Evolutionary conservation across 179 eudicot genomes (phyloP), one percentile per base, ranked within the genome.

Genomic region (Sideroxylon spinosum): DNA sequence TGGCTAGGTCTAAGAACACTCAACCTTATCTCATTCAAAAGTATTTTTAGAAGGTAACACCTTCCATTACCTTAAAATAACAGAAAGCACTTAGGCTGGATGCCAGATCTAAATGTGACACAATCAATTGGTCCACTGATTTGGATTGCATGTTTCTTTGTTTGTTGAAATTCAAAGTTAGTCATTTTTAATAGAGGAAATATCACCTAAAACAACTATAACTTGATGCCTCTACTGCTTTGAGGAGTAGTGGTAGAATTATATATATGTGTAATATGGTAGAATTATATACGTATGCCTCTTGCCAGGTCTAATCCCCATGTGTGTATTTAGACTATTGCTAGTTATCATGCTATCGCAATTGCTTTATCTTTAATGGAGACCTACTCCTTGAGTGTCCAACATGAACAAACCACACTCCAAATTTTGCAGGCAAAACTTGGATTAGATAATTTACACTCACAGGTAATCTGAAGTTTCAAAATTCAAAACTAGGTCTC

Each of bases 291-390:
- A 44, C 61, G 6, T 44, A 11, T 12, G 68, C 48, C 25, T 10
- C 10, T 60, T 4, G 69, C 11, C 62, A 32, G 37, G 63, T 65
- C 37, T 32, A 53, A 68, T 46, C 66, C 50, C 12, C 49, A 9
- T 32, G 66, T 85, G 56, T 60, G 59, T 48, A 72, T 85, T 60
- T 87, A 95, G 98, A 95, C 98, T 80, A 97, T 97, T 78, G 98
- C 98, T 23, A 93, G 98, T 86, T 95, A 95, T 86, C 98, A 95
- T 85, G 98, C 98, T 64, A 95, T 95, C 44, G 98, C 98, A 62
- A 95, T 95, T 79, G 98, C 98, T 68, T 85, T 95, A 44, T 95
- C 98, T 76, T 88, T 95, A 80, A 95, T 95, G 98, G 98, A 95
- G 83, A 97, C 97, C 29, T 95, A 95, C 84, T 82, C 98, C 76